Evolutionary conservation across 2,329 filamentous ascomycete species (phyloP).

Genomic region (Septoria petroselini): DNA sequence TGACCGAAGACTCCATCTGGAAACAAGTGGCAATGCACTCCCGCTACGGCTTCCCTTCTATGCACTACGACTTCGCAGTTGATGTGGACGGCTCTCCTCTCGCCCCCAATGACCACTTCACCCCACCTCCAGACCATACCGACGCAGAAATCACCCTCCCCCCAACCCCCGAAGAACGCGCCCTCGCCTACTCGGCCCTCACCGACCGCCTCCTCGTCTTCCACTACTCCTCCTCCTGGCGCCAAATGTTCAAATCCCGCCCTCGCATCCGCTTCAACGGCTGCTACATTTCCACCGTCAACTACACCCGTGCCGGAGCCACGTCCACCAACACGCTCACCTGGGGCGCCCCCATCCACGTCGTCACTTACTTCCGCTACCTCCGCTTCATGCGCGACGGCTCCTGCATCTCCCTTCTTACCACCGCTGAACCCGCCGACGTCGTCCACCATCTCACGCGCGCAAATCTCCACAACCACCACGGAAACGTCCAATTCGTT

Average conservation of each 20-base stretch:
- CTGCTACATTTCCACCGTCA: conserved; percentile 93
- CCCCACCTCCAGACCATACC: conserved; percentile 13
- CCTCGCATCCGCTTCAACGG: conserved; percentile 92
- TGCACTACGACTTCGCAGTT: conserved; percentile 76
- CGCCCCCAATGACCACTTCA: conserved; percentile 26
- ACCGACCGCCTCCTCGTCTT: conserved; percentile 33
- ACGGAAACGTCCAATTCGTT: conserved; percentile 39
- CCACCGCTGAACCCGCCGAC: conserved; percentile 76
- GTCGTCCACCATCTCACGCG: conserved; percentile 80
- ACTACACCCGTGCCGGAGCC: conserved; percentile 83
- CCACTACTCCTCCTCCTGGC: conserved; percentile 42
- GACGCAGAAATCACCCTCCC: conserved; percentile 20
- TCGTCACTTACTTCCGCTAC: conserved; percentile 97
- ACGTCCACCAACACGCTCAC: conserved; percentile 66
- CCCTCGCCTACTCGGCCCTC: conserved; percentile 26
- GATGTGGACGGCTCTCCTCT: conserved; percentile 52
- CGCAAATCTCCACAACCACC: conserved; percentile 57
- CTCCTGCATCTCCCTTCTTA: conserved; percentile 73
- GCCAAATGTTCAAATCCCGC: conserved; percentile 72
- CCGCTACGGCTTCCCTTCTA: conserved; percentile 65
- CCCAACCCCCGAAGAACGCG: conserved; percentile 25
- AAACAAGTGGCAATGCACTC: conserved; percentile 66
- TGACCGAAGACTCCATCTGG: conserved; percentile 84
- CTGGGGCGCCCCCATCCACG: conserved; percentile 82
- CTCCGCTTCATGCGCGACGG: conserved; percentile 93